Conservation (phyloP, 306 rosid species). For the Prunus davidiana region DNA sequence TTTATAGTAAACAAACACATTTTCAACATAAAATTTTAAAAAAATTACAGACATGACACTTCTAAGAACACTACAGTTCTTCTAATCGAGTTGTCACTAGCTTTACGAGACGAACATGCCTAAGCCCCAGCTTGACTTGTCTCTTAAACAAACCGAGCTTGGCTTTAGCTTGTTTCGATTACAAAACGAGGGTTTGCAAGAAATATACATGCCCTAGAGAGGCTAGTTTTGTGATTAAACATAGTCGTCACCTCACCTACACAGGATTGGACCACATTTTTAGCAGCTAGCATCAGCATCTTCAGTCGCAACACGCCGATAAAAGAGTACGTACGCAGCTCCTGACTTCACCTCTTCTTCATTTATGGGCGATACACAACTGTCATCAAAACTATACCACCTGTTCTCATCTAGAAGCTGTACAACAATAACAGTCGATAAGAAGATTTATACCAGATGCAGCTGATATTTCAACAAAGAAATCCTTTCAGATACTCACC, state of each 20-base stretch:
- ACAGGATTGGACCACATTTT: constrained; percentile 54
- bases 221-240: constrained; percentile 22
- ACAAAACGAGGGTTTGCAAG: not conserved
- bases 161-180: too few species aligned
- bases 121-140: too few species aligned
- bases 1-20: too few species aligned
- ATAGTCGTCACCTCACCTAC: constrained; percentile 22
- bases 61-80: too few species aligned
- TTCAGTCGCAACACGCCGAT: constrained; percentile 72
- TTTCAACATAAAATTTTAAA: too few species aligned
- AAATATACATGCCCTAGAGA: not conserved
- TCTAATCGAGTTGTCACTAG: too few species aligned
- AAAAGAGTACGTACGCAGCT: constrained; percentile 91
- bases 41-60: too few species aligned
- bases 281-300: constrained; percentile 37
- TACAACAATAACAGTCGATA: constrained; percentile 16
- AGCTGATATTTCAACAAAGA: not conserved
- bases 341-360: constrained; percentile 93
- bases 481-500: constrained; percentile 38
- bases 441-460: not conserved
- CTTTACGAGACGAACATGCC: too few species aligned
- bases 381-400: constrained; percentile 96
- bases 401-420: constrained; percentile 88
- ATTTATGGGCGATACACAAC: constrained; percentile 77
- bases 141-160: too few species aligned